These are phyloP conservation scores for Spizellomyces sp. DNA, from an alignment of 192 early-diverging fungal species.

Conservation along the genomic window DNA sequence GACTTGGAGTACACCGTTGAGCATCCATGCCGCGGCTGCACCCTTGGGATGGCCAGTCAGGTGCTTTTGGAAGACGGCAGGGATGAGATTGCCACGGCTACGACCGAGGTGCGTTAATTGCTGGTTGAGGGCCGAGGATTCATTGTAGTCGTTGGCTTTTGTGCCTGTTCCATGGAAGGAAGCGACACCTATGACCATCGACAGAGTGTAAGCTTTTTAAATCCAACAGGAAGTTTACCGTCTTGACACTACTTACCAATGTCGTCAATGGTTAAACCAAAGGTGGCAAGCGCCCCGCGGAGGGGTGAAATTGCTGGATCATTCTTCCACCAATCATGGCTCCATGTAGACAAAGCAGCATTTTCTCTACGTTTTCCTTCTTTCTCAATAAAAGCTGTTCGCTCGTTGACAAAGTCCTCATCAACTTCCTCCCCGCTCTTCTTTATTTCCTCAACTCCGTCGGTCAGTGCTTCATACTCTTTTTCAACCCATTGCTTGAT, in stretches of 20 bases:
- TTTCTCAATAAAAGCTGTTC: conserved; percentile 58
- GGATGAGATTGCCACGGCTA: conserved; percentile 75
- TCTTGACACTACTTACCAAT: conserved; percentile 46
- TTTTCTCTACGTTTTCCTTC: conserved; percentile 57
- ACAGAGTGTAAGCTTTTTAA: background rate
- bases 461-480: conserved; percentile 70
- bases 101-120: conserved; percentile 88
- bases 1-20: conserved; percentile 87
- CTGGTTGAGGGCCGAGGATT: conserved; percentile 80
- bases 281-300: conserved; percentile 84
- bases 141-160: conserved; percentile 95
- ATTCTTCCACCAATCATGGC: conserved; percentile 77
- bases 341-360: conserved; percentile 74
- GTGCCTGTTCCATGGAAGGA: conserved; percentile 97
- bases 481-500: conserved; percentile 78
- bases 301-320: conserved; percentile 79
- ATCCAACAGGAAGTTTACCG: background rate
- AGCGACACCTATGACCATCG: conserved; percentile 54
- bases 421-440: conserved; percentile 39
- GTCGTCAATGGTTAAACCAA: conserved; percentile 89
- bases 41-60: conserved; percentile 98
- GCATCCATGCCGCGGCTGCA: conserved; percentile 95
- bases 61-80: conserved; percentile 88
- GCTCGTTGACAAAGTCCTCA: conserved; percentile 48
- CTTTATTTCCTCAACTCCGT: conserved; percentile 66